Evolutionary conservation across 768 basidiomycete genomes (phyloP), one percentile per base, ranked within the genome.

Genomic region (Leucocoprinus sp.): DNA sequence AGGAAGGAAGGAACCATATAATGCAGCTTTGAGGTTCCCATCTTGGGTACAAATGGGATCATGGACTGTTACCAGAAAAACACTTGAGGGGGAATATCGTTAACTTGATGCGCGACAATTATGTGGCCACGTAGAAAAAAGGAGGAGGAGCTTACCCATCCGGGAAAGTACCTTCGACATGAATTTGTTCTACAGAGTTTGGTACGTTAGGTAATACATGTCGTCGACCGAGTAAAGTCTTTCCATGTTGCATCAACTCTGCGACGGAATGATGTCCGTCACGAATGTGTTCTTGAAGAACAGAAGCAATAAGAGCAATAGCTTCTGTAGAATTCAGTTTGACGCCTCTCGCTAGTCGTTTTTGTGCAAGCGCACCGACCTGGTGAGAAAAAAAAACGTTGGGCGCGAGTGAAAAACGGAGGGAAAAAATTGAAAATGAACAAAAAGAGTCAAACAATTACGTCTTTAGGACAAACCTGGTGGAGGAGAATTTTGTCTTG

Each of bases 11-110:
- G 92, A 93, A 8, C 93, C 92, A 51, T 92, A 91, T n/a, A 99
- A 71, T 0, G 95, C 93, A n/a, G 82, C 76, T 3, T 66, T 66
- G 15, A 97, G 66, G 57, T 93, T 67, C 0, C 92, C 91, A 31
- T 74, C 64, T 48, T 90, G 81, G 0, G 90, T 82, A 59, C 84
- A 90, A 51, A 99, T 83, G 15, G 96, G 95, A 55, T 95, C 85
- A 57, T 97, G 93, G 1, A 98, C 90, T 0, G 95, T 95, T 28
- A 98, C 93, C n/a, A 99, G 75, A 66, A 98, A 99, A 0, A 91
- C 86, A 0, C 83, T 87, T 50, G 9, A 18, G n/a, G n/a, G n/a
- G n/a, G n/a, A n/a, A n/a, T n/a, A n/a, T n/a, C n/a, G n/a, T n/a
- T n/a, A n/a, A n/a, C n/a, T n/a, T n/a, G n/a, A n/a, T n/a, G n/a